These are phyloP conservation scores for Psilocybe subaeruginosa DNA, from an alignment of 768 basidiomycete species.

Conservation along the genomic window DNA sequence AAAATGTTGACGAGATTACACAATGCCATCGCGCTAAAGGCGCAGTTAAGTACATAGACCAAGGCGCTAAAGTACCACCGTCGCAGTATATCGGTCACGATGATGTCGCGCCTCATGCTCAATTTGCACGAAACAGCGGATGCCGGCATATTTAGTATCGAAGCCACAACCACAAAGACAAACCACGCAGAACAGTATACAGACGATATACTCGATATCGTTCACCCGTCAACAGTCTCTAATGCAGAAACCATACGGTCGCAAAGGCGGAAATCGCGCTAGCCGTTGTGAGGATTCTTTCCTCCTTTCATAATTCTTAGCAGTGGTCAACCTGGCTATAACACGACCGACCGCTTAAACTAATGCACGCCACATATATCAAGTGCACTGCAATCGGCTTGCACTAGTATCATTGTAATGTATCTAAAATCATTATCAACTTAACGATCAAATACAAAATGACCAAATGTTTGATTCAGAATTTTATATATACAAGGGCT, in stretches of 20 bases:
- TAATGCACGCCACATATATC: no score
- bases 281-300: background rate
- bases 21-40: conserved; percentile 50
- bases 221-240: background rate
- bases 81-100: conserved; percentile 48
- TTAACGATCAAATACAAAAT: no score
- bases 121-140: conserved; percentile 50
- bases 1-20: conserved; percentile 51
- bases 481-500: no score
- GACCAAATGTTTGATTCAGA: no score
- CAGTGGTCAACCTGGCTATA: no score
- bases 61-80: background rate
- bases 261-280: background rate
- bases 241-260: background rate
- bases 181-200: conserved; percentile 14
- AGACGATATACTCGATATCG: conserved; percentile 7
- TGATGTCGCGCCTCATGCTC: conserved; percentile 60
- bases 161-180: conserved; percentile 22
- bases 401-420: no score
- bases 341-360: no score
- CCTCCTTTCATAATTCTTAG: no score
- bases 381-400: no score
- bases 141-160: conserved; percentile 34
- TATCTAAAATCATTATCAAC: no score
- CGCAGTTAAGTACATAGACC: background rate